Evolutionary conservation across 1,284 basidiomycete genomes (phyloP).

Genomic region (Stereum hirsutum): DNA sequence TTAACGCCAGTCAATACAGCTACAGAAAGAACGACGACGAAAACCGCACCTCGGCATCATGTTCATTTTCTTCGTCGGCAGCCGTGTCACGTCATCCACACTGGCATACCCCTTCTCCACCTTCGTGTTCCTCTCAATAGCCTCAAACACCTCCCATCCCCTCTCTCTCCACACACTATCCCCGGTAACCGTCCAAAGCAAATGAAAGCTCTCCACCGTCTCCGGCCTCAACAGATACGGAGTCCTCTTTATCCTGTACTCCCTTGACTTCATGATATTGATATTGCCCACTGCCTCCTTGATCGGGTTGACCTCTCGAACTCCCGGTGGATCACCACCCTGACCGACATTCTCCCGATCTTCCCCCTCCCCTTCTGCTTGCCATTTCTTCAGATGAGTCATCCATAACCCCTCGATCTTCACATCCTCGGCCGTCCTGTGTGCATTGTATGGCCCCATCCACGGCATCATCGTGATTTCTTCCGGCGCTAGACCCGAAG

Average conservation of each 20-base stretch:
- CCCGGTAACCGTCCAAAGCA: conserved; percentile 64
- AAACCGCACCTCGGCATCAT: conserved; percentile 62
- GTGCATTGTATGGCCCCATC: neutral
- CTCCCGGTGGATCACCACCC: conserved; percentile 42
- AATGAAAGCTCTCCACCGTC: conserved; percentile 63
- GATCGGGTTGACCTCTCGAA: conserved; percentile 15
- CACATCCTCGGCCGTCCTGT: no score
- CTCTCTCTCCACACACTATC: conserved; percentile 65
- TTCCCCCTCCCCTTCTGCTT: conserved; percentile 16
- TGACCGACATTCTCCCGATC: no score
- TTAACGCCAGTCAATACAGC: neutral
- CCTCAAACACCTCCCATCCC: conserved; percentile 69
- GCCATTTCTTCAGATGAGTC: conserved; percentile 44
- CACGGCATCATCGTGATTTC: conserved; percentile 19
- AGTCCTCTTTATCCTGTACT: conserved; percentile 24
- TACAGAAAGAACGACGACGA: neutral
- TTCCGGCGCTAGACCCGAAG: conserved; percentile 56
- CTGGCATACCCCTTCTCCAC: conserved; percentile 59
- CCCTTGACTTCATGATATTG: conserved; percentile 28
- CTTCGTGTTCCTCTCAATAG: conserved; percentile 51
- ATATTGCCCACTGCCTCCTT: conserved; percentile 21
- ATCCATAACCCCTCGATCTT: conserved; percentile 41
- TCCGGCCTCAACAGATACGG: conserved; percentile 44
- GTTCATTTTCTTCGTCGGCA: conserved; percentile 29
- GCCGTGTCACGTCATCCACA: conserved; percentile 37